Percentiles rank a stretch among this genome's conserved stretches.
These are phyloP conservation scores for Pelargonium nanum DNA, from an alignment of 345 rosid species.

Conservation along the genomic window DNA sequence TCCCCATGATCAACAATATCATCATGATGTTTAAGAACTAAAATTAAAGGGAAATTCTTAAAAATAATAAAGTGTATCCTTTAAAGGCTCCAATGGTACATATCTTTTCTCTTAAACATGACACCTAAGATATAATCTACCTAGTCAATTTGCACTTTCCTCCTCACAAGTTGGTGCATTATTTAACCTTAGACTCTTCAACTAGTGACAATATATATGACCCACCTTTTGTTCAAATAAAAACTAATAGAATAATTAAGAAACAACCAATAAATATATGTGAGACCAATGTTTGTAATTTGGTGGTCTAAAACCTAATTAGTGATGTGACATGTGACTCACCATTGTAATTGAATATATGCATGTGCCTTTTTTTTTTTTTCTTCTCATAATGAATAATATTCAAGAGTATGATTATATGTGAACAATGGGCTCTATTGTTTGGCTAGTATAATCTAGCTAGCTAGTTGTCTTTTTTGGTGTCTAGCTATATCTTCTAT, in stretches of 20 bases:
- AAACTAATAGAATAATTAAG: neutral
- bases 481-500: too few relatives aligned
- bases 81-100: neutral
- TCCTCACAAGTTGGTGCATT: neutral
- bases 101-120: neutral
- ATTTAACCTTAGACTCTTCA: slow-evolving; percentile 11
- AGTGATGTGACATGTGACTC: too few relatives aligned
- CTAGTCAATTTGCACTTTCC: slow-evolving; percentile 19
- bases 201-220: neutral
- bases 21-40: slow-evolving; percentile 20
- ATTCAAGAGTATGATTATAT: too few relatives aligned
- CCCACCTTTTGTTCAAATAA: slow-evolving; percentile 5
- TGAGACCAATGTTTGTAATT: too few relatives aligned
- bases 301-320: too few relatives aligned
- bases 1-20: neutral
- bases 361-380: too few relatives aligned
- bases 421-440: too few relatives aligned
- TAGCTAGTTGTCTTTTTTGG: too few relatives aligned
- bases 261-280: neutral
- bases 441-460: too few relatives aligned
- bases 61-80: neutral
- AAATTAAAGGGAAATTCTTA: too few relatives aligned
- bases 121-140: neutral
- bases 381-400: too few relatives aligned
- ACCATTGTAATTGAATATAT: too few relatives aligned